Conservation (phyloP, 2,329 filamentous ascomycete genomes). For the Macrophomina tecta region DNA sequence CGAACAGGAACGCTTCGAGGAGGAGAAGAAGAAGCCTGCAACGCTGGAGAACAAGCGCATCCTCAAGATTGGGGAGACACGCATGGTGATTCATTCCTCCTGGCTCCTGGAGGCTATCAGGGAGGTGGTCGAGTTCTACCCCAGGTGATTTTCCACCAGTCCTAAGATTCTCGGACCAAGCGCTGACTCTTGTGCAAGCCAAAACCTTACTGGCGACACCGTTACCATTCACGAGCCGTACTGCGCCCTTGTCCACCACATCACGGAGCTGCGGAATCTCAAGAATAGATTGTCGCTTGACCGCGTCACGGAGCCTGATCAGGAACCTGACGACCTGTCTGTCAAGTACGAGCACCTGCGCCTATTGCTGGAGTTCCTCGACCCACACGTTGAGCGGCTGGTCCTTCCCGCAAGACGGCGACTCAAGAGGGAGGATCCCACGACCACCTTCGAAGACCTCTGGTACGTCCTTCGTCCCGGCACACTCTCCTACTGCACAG, state of each 20-base stretch:
- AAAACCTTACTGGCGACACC: constrained; percentile 22
- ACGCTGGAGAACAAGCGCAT: constrained; percentile 20
- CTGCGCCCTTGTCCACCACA: constrained; percentile 16
- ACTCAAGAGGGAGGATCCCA: constrained; percentile 19
- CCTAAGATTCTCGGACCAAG: background rate
- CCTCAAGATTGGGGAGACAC: constrained; percentile 11
- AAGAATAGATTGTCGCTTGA: constrained; percentile 12
- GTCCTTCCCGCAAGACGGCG: constrained; percentile 6
- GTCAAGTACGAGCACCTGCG: constrained; percentile 24
- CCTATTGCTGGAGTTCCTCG: constrained; percentile 21
- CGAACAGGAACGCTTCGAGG: background rate
- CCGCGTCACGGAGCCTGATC: background rate
- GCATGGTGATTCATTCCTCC: constrained; percentile 19
- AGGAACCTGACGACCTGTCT: constrained; percentile 13
- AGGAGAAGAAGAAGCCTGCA: constrained; percentile 10
- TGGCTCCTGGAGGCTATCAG: constrained; percentile 22
- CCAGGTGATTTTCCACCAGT: background rate
- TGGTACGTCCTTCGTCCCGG: constrained; percentile 26
- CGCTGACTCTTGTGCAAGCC: constrained; percentile 1
- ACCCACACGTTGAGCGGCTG: constrained; percentile 15
- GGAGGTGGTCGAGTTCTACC: constrained; percentile 25
- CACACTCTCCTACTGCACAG: constrained; percentile 2
- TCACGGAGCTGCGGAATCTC: constrained; percentile 19
- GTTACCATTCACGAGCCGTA: constrained; percentile 22
- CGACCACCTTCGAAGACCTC: constrained; percentile 16